phyloP scores from a whole-genome alignment of 2,329 filamentous ascomycete genomes.

The Neonectria faginata region DNA sequence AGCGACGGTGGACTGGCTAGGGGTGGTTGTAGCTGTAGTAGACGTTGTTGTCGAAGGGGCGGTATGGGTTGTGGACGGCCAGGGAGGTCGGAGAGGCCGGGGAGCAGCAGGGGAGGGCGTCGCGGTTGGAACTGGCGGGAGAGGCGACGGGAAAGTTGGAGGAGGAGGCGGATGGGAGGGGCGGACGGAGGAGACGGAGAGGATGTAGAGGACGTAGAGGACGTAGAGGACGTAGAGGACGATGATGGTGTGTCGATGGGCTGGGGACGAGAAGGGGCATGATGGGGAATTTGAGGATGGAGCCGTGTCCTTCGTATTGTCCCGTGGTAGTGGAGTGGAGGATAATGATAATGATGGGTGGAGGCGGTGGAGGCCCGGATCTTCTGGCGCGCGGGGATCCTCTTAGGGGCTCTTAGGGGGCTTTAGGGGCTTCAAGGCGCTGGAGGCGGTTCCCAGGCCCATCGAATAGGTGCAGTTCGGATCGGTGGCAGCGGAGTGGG shows the following conservation, averaged over 20 bases:
- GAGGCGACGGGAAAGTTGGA: conserved; percentile 17
- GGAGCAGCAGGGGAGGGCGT: conserved; percentile 21
- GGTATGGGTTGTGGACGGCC: conserved; percentile 15
- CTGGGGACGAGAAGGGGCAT: conserved; percentile 35
- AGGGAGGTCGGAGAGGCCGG: conserved; percentile 24
- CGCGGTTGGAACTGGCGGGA: conserved; percentile 2
- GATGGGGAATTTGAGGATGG: conserved; percentile 24
- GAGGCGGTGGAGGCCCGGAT: conserved; percentile 1
- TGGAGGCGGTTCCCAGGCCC: not conserved
- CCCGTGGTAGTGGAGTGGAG: not conserved
- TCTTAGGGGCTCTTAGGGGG: conserved; percentile 1
- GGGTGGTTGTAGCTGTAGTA: conserved; percentile 5
- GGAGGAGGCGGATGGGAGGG: conserved; percentile 26
- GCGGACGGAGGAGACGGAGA: conserved; percentile 30
- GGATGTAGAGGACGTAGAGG: conserved; percentile 25
- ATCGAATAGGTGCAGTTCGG: not conserved
- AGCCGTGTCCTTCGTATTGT: conserved; percentile 23
- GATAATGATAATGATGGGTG: not conserved
- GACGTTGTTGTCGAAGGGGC: conserved; percentile 9
- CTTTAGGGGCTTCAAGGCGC: conserved; percentile 1
- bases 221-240: too few relatives aligned
- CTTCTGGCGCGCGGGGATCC: not conserved
- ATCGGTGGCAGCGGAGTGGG: conserved; percentile 17
- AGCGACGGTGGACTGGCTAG: conserved; percentile 15
- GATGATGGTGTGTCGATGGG: conserved; percentile 12